A percentile compares a stretch with the other conserved stretches of the same genome.
These are phyloP conservation scores for Lactarius sanguifluus DNA, from an alignment of 768 basidiomycete genomes.

Conservation along the genomic window DNA sequence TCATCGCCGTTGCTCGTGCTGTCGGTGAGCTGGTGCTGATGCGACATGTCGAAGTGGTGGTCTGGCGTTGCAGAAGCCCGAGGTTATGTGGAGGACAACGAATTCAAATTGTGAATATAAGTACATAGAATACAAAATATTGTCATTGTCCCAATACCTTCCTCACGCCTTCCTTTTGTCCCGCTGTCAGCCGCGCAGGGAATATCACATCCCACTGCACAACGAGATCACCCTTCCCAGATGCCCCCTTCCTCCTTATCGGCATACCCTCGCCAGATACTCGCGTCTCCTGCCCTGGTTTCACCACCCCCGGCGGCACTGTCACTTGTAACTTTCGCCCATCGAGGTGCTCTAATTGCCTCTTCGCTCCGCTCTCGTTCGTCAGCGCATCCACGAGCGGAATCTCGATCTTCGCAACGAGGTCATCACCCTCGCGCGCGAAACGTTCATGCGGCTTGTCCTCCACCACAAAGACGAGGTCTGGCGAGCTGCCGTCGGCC, in stretches of 20 bases:
- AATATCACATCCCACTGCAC: constrained; percentile 84
- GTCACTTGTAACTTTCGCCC: constrained; percentile 72
- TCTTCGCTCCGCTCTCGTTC: constrained; percentile 50
- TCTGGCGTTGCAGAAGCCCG: background rate
- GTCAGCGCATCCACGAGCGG: constrained; percentile 83
- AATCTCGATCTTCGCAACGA: constrained; percentile 58
- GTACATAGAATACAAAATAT: background rate
- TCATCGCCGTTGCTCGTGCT: constrained; percentile 29
- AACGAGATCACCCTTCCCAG: constrained; percentile 80
- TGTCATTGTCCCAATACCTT: constrained; percentile 56
- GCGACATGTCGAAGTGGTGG: constrained; percentile 6
- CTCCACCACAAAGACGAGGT: constrained; percentile 96
- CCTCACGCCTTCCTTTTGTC: constrained; percentile 79
- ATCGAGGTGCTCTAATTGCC: constrained; percentile 69
- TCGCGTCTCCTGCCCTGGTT: constrained; percentile 71
- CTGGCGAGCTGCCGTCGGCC: constrained; percentile 65
- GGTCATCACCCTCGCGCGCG: constrained; percentile 78
- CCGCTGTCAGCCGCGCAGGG: constrained; percentile 68
- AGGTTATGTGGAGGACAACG: background rate
- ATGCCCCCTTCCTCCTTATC: constrained; percentile 69
- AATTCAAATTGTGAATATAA: background rate
- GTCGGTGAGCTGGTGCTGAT: constrained; percentile 5
- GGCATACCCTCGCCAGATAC: constrained; percentile 88
- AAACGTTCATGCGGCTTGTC: constrained; percentile 86
- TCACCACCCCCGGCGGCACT: constrained; percentile 66